Conservation (phyloP, 1,139 yeast species). For the Kluyveromyces sp. region DNA sequence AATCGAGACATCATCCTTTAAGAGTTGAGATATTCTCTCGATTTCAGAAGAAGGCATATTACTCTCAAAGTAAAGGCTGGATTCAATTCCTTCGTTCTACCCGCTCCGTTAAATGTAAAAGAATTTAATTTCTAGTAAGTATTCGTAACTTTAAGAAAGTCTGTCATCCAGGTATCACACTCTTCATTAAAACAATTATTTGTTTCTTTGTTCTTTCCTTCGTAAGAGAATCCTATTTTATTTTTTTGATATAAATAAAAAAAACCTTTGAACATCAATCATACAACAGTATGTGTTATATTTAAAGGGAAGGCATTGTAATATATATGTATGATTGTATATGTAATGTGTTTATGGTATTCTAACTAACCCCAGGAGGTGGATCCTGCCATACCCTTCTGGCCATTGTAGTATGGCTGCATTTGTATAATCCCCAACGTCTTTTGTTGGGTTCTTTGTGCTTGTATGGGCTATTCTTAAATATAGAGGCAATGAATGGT, state of each 20-base stretch:
- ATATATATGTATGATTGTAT: too few species aligned
- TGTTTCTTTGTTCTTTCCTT: too few species aligned
- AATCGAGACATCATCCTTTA: conserved; percentile 25
- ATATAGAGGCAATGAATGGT: conserved; percentile 37
- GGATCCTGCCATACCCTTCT: conserved; percentile 34
- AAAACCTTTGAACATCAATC: too few species aligned
- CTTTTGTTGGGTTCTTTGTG: conserved; percentile 33
- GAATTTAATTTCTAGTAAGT: neutral
- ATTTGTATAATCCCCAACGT: conserved; percentile 48
- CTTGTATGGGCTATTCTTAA: conserved; percentile 49
- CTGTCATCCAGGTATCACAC: too few species aligned
- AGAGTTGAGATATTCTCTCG: conserved; percentile 17
- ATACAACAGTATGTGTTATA: too few species aligned
- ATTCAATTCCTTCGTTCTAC: neutral
- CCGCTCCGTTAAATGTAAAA: neutral
- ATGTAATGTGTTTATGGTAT: neutral
- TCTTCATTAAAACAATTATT: too few species aligned
- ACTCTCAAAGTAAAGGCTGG: too few species aligned
- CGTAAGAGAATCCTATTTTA: too few species aligned
- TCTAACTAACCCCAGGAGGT: conserved; percentile 1
- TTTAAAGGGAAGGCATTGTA: too few species aligned
- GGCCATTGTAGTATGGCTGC: conserved; percentile 56
- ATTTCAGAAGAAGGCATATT: conserved; percentile 8
- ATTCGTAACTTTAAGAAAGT: too few species aligned
- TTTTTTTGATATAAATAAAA: too few species aligned